Conservation (phyloP, 306 rosid genomes). For the Cicer yamashitae region DNA sequence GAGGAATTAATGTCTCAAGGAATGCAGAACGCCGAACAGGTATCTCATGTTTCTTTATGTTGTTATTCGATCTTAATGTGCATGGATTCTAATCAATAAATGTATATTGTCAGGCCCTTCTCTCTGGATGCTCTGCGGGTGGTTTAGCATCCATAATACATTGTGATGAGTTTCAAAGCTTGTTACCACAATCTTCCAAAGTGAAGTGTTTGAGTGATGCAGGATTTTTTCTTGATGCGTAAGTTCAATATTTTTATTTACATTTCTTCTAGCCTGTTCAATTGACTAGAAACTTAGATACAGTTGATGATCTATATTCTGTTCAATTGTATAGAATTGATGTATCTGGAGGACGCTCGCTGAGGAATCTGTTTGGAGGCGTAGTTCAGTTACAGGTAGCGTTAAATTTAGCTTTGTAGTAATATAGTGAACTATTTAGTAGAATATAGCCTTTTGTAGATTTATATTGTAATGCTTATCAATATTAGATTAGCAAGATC, state of each 20-base stretch:
- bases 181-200: conserved; percentile 63
- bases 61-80: not conserved
- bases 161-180: conserved; percentile 78
- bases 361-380: conserved; percentile 72
- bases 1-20: conserved; percentile 81
- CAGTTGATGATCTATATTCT: conserved; percentile 30
- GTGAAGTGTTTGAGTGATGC: conserved; percentile 94
- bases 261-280: conserved; percentile 5
- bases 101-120: conserved; percentile 67
- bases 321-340: conserved; percentile 64
- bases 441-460: not conserved
- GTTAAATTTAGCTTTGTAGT: not conserved
- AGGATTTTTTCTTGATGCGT: conserved; percentile 87
- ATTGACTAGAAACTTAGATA: conserved; percentile 34
- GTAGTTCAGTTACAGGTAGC: conserved; percentile 86
- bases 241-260: conserved; percentile 45
- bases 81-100: conserved; percentile 16
- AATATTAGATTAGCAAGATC: conserved; percentile 1
- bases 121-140: conserved; percentile 96
- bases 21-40: conserved; percentile 77
- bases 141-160: conserved; percentile 88
- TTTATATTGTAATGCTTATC: conserved; percentile 19
- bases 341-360: conserved; percentile 75
- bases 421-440: not conserved
- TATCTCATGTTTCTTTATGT: conserved; percentile 40